phyloP scores from a whole-genome alignment of 2,329 filamentous ascomycete species.

The Elsinoe fawcettii region DNA sequence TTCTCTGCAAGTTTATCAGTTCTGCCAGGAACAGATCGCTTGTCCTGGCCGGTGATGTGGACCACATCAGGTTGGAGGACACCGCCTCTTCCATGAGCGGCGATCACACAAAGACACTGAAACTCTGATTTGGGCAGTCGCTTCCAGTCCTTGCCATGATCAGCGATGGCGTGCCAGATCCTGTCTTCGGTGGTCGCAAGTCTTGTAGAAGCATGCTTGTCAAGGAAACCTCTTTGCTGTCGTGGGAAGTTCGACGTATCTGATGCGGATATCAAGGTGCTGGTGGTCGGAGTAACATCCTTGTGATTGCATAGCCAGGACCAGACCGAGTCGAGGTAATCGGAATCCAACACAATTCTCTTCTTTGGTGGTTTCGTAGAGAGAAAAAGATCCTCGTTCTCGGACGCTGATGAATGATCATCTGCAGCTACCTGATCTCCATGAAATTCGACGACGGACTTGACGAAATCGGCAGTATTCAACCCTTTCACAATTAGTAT shows the following conservation, averaged over 20 bases:
- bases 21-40: slow-evolving; percentile 54
- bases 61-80: slow-evolving; percentile 52
- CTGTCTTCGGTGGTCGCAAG: slow-evolving; percentile 48
- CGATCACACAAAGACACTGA: slow-evolving; percentile 51
- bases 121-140: slow-evolving; percentile 50
- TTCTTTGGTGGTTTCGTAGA: slow-evolving; percentile 21
- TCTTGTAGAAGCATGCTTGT: slow-evolving; percentile 23
- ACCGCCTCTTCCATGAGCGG: slow-evolving; percentile 45
- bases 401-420: neutral
- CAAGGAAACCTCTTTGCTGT: slow-evolving; percentile 8
- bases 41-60: slow-evolving; percentile 53
- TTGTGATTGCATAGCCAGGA: slow-evolving; percentile 48
- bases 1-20: slow-evolving; percentile 50
- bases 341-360: slow-evolving; percentile 37
- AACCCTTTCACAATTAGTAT: slow-evolving; percentile 29
- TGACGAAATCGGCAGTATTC: slow-evolving; percentile 34
- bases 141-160: slow-evolving; percentile 50
- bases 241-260: neutral
- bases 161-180: slow-evolving; percentile 53
- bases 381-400: slow-evolving; percentile 22
- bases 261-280: neutral
- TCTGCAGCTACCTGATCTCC: slow-evolving; percentile 17
- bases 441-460: slow-evolving; percentile 32
- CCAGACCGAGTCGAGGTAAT: slow-evolving; percentile 49
- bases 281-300: slow-evolving; percentile 42